Percentiles rank a stretch among this genome's conserved stretches.
Evolutionary conservation across 1,139 yeast genomes (phyloP).

Genomic region (Blastobotrys aristatus): DNA sequence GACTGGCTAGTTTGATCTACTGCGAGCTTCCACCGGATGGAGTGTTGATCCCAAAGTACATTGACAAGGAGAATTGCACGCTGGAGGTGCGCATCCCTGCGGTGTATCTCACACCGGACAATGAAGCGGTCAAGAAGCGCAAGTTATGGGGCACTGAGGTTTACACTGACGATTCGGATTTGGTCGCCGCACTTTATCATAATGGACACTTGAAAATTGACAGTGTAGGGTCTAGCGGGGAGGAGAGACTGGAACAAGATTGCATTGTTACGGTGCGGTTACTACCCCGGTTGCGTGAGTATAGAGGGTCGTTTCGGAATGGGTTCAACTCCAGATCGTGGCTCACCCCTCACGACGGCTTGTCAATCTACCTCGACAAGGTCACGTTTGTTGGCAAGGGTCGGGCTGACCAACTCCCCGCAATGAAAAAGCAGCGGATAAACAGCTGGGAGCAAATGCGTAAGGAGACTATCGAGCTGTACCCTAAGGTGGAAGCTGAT

Average conservation of each 20-base stretch:
- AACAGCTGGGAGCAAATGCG: slow-evolving; percentile 26
- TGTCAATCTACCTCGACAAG: slow-evolving; percentile 53
- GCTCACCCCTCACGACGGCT: slow-evolving; percentile 64
- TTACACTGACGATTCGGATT: slow-evolving; percentile 90
- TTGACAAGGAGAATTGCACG: slow-evolving; percentile 53
- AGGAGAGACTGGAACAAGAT: slow-evolving; percentile 38
- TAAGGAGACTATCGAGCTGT: slow-evolving; percentile 3
- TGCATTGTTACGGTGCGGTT: slow-evolving; percentile 64
- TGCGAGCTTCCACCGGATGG: slow-evolving; percentile 38
- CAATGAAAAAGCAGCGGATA: slow-evolving; percentile 28
- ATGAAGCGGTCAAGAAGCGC: slow-evolving; percentile 44
- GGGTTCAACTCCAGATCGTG: slow-evolving; percentile 74
- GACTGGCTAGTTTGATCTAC: slow-evolving; percentile 60
- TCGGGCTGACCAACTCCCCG: slow-evolving; percentile 29
- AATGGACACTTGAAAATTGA: slow-evolving; percentile 49
- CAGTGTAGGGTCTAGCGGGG: not conserved
- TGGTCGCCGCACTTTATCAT: slow-evolving; percentile 69
- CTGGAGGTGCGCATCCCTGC: slow-evolving; percentile 61
- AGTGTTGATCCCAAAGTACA: slow-evolving; percentile 33
- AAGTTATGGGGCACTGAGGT: slow-evolving; percentile 89
- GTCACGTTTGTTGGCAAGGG: slow-evolving; percentile 39
- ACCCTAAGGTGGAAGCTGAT: slow-evolving; percentile 8
- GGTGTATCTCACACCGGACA: slow-evolving; percentile 28
- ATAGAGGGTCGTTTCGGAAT: slow-evolving; percentile 58
- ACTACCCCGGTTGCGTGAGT: slow-evolving; percentile 60